Base-by-base conservation (phyloP, 441 rosid species). In the Corymbia calophylla region DNA sequence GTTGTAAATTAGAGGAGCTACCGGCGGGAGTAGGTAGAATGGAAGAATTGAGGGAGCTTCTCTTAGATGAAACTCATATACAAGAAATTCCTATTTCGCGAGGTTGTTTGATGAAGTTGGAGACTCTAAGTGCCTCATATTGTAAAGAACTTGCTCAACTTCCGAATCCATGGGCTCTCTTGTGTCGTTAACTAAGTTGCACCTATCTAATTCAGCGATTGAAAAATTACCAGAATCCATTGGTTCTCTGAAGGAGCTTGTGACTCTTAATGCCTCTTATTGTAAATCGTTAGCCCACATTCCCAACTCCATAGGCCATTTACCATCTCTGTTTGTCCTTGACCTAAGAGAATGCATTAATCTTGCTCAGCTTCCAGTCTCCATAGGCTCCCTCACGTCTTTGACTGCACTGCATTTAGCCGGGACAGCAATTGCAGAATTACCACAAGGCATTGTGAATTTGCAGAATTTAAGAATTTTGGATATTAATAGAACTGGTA, bases 1-100 rank as follows among this genome's bases (percentile, higher is more conserved):
- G 66, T 3, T 0, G 0, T 27, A 0, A 2, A 60, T 5, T 60
- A 31, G 2, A 60, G 66, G 31, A 60, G 66, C 31, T 60, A 27
- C 66, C 66, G 8, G 16, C 16, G 5, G 16, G 31, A 12, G 16
- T 60, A 25, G 66, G 66, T 27, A 60, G 15, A 60, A 60, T 60
- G 66, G 16, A 58, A 12, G 14, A 60, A 2, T 60, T 25, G 31
- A 60, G 31, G 66, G 31, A 60, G 31, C 66, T 60, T 60, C 6
- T 10, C 66, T 60, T 60, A 27, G 1, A 5, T 5, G 0, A 0
- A 5, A 10, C 66, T 60, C 8, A 6, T 5, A 60, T 60, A 11
- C 7, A 5, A 11, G 66, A 60, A 7, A 60, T 60, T 60, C 64
- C 66, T 60, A 11, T 60, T 27, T 11, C 31, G 16, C 11, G 16